A percentile compares a stretch with the other conserved stretches of the same genome.
These are phyloP conservation scores for Pestalotiopsis sp. DNA, from an alignment of 2,329 filamentous ascomycete genomes.

Conservation along the genomic window DNA sequence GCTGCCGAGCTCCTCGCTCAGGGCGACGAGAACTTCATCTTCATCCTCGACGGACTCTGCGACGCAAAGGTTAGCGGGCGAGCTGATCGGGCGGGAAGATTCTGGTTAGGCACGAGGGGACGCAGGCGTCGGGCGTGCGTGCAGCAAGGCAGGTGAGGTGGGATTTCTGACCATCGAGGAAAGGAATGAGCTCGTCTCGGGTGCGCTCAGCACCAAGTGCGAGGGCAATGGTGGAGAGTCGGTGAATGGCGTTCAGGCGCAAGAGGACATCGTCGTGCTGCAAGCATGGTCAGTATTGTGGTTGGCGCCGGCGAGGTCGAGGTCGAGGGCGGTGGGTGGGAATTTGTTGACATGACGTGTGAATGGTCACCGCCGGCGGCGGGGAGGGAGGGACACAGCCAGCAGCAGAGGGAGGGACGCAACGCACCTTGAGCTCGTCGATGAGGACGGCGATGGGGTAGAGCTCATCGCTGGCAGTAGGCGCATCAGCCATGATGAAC, in stretches of 20 bases:
- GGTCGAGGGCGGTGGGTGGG: constrained; percentile 13
- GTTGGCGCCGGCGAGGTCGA: constrained; percentile 3
- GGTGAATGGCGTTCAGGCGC: constrained; percentile 96
- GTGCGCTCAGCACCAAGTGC: constrained; percentile 95
- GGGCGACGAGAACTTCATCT: constrained; percentile 94
- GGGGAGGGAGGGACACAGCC: constrained; percentile 18
- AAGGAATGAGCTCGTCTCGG: constrained; percentile 97
- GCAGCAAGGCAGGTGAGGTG: constrained; percentile 16
- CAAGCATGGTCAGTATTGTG: constrained; percentile 27
- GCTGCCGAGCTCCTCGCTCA: constrained; percentile 94
- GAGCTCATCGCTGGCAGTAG: constrained; percentile 94
- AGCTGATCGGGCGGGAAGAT: not conserved
- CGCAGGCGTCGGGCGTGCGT: constrained; percentile 9
- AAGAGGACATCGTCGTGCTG: constrained; percentile 98
- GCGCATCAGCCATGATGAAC: constrained; percentile 82
- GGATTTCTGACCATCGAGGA: constrained; percentile 83
- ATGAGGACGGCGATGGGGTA: constrained; percentile 99
- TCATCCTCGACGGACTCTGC: constrained; percentile 98
- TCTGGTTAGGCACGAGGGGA: not conserved
- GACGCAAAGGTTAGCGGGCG: constrained; percentile 29
- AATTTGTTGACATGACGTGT: constrained; percentile 19
- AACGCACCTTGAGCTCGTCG: constrained; percentile 93
- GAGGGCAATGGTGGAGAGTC: constrained; percentile 96
- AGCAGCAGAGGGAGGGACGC: constrained; percentile 2
- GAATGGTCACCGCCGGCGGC: constrained; percentile 1